Conservation (phyloP, 176 grass and related monocot species). For the Bonia amplexicaulis region DNA sequence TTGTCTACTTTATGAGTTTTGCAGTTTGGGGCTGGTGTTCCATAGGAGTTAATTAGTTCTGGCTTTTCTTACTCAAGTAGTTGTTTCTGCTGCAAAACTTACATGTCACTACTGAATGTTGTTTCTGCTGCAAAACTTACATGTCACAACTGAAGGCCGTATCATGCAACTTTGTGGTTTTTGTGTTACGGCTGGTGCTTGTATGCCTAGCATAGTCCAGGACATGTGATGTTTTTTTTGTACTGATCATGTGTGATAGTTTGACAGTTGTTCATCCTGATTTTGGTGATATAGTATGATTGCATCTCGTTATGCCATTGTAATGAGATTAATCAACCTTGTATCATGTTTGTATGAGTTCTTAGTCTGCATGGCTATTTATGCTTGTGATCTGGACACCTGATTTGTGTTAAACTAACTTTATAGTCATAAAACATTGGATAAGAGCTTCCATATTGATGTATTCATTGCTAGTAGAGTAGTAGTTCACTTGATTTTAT, state of each 20-base stretch:
- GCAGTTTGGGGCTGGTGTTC: background rate
- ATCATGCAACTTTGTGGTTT: background rate
- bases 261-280: background rate
- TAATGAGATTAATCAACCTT: background rate
- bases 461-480: background rate
- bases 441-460: background rate
- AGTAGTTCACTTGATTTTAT: background rate
- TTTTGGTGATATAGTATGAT: background rate
- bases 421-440: too few species aligned
- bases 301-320: background rate
- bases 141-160: background rate
- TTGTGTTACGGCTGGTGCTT: background rate
- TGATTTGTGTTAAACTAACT: background rate
- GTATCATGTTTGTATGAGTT: background rate
- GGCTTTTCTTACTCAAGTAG: background rate
- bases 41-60: background rate
- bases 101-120: background rate
- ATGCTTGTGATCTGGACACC: background rate
- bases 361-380: background rate
- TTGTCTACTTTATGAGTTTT: background rate
- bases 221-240: background rate
- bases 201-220: background rate
- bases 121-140: background rate
- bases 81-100: slow-evolving; percentile 2
- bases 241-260: background rate